Percentiles rank a stretch among this genome's conserved stretches.
phyloP scores from a whole-genome alignment of 768 basidiomycete species.

The Serendipita sp. region DNA sequence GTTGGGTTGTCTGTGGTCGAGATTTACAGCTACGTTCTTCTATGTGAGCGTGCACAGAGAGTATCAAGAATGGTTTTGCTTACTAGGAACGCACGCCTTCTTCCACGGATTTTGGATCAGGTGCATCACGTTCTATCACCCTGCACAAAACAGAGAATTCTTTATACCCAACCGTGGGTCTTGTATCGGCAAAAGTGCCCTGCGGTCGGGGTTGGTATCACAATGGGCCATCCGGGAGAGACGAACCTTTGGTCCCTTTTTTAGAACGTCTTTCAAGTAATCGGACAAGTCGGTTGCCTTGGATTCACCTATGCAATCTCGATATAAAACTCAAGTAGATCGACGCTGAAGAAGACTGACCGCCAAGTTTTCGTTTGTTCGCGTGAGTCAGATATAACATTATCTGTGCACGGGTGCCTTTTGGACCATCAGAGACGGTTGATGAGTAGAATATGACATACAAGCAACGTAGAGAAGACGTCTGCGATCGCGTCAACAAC shows the following conservation, averaged over 20 bases:
- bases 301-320: background rate
- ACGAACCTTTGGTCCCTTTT: background rate
- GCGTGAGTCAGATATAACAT: conserved; percentile 46
- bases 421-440: background rate
- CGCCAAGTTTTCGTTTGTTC: conserved; percentile 32
- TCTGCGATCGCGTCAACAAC: conserved; percentile 28
- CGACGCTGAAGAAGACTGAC: conserved; percentile 14
- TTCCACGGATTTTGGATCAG: background rate
- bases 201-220: background rate
- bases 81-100: background rate
- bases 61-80: too few relatives aligned
- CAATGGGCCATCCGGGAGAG: background rate
- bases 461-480: conserved; percentile 80
- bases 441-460: background rate
- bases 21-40: too few relatives aligned
- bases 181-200: background rate
- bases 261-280: background rate
- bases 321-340: conserved; percentile 1
- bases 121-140: background rate
- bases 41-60: too few relatives aligned
- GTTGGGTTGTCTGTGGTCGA: too few relatives aligned
- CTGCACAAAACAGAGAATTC: background rate
- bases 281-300: conserved; percentile 8
- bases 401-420: conserved; percentile 54
- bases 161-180: background rate